These are phyloP conservation scores for Hygrocybe coccinea DNA, from an alignment of 768 basidiomycete genomes.

Conservation along the genomic window DNA sequence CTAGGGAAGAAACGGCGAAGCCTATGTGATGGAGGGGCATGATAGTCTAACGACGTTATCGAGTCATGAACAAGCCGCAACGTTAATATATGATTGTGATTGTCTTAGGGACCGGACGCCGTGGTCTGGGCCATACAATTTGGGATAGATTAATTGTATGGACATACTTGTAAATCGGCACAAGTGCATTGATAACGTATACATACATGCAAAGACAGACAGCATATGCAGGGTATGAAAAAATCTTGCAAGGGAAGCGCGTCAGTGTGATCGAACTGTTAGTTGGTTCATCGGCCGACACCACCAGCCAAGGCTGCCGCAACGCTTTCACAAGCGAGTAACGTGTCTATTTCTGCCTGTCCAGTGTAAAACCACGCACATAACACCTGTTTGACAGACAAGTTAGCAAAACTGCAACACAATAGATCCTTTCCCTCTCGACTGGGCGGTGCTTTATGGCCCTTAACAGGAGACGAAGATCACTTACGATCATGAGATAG, in stretches of 20 bases:
- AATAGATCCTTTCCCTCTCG: constrained; percentile 3
- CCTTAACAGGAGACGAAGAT: no score
- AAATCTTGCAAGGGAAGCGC: neutral
- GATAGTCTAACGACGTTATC: neutral
- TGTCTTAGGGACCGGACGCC: no score
- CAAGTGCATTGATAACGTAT: no score
- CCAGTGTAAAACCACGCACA: constrained; percentile 66
- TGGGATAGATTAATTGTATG: no score
- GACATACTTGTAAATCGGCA: no score
- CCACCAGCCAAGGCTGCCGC: constrained; percentile 28
- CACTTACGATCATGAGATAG: constrained; percentile 58
- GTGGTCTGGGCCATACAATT: no score
- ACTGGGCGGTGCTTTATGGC: no score
- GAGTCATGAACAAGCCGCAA: neutral
- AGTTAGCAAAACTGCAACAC: neutral
- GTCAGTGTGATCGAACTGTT: neutral
- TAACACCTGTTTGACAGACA: constrained; percentile 39
- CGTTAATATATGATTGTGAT: no score
- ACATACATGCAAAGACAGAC: no score
- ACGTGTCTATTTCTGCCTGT: constrained; percentile 42
- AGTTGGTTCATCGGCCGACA: neutral
- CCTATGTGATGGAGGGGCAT: neutral
- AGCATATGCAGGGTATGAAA: no score
- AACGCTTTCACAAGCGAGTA: constrained; percentile 42
- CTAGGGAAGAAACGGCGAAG: neutral